These are phyloP conservation scores for Agrocybe praecox DNA, from an alignment of 768 basidiomycete species.

Conservation along the genomic window DNA sequence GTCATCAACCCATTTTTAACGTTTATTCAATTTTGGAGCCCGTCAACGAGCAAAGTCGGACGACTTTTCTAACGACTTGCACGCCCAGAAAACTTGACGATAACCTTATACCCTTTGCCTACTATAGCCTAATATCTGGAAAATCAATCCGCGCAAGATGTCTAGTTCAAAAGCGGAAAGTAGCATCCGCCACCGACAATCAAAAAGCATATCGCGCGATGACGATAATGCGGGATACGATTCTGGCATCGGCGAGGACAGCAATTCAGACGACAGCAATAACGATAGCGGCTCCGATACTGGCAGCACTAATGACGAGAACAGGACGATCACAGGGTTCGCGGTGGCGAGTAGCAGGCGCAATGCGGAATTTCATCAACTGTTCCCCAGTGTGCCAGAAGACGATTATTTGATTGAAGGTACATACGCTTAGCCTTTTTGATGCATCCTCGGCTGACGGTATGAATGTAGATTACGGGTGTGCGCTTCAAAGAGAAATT, in stretches of 20 bases:
- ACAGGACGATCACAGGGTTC: constrained; percentile 93
- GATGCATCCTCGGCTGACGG: constrained; percentile 2
- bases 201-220: neutral
- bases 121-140: neutral
- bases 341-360: constrained; percentile 95
- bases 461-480: constrained; percentile 82
- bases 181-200: neutral
- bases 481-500: constrained; percentile 95
- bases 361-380: constrained; percentile 93
- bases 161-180: neutral
- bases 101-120: neutral
- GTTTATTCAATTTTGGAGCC: too few relatives aligned
- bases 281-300: neutral
- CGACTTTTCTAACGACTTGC: neutral
- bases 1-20: too few relatives aligned
- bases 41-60: too few relatives aligned
- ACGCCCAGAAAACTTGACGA: neutral
- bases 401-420: constrained; percentile 99
- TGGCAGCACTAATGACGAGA: constrained; percentile 46
- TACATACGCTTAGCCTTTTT: constrained; percentile 35
- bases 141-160: neutral
- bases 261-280: neutral
- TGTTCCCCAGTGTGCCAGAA: constrained; percentile 88
- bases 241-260: neutral
- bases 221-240: neutral